phyloP scores from a whole-genome alignment of 2,329 filamentous ascomycete genomes.

The Sarocladium brachiariae region DNA sequence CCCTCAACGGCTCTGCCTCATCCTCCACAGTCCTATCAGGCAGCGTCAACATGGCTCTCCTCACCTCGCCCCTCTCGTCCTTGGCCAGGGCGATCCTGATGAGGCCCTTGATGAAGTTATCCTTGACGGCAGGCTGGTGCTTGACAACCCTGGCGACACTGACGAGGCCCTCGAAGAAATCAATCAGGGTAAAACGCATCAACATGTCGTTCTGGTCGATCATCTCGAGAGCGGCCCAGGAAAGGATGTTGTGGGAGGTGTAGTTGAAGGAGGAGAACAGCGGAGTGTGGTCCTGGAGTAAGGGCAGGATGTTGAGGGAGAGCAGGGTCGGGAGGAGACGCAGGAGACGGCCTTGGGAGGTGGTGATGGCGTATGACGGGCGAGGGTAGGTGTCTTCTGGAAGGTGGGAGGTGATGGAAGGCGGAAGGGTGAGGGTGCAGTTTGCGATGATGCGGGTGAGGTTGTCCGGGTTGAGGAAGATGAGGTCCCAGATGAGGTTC shows the following conservation, averaged over 20 bases:
- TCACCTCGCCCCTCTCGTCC: constrained; percentile 6
- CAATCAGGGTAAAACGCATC: constrained; percentile 42
- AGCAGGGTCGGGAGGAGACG: constrained; percentile 44
- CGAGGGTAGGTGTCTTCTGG: background rate
- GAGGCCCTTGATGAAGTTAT: constrained; percentile 23
- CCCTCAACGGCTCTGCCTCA: constrained; percentile 39
- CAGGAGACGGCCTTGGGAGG: constrained; percentile 47
- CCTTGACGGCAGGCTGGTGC: constrained; percentile 26
- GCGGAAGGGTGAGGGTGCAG: constrained; percentile 25
- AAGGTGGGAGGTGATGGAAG: constrained; percentile 20
- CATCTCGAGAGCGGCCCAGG: constrained; percentile 46
- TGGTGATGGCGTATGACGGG: constrained; percentile 21
- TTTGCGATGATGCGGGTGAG: constrained; percentile 36
- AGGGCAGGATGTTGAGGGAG: constrained; percentile 33
- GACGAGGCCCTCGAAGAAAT: constrained; percentile 46
- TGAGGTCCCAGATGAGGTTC: constrained; percentile 45
- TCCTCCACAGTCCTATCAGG: constrained; percentile 45
- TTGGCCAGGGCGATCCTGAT: constrained; percentile 22
- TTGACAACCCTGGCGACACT: constrained; percentile 38
- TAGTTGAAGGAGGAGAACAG: background rate
- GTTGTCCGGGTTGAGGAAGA: constrained; percentile 39
- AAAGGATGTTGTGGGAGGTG: constrained; percentile 22
- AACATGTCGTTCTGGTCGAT: constrained; percentile 41
- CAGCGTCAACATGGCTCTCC: constrained; percentile 31
- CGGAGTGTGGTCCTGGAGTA: background rate